Conservation (phyloP, 2,329 filamentous ascomycete species). For the Ceratocystis huliohia region DNA sequence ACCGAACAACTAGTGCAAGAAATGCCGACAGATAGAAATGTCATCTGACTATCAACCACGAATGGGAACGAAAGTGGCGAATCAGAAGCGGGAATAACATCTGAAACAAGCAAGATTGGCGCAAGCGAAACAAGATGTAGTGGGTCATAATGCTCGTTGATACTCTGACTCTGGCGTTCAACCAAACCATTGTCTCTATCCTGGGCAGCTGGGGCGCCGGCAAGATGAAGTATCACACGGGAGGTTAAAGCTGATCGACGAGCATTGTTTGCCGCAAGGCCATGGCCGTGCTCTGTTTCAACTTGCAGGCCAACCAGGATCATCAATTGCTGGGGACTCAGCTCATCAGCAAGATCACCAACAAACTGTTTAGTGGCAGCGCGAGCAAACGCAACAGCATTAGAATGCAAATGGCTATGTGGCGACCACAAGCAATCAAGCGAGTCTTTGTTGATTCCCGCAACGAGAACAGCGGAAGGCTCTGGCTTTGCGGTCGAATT, state of each 20-base stretch:
- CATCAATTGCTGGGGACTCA: slow-evolving; percentile 16
- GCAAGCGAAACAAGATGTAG: slow-evolving; percentile 14
- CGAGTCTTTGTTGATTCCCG: slow-evolving; percentile 21
- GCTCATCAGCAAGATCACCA: slow-evolving; percentile 16
- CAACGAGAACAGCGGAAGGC: not conserved
- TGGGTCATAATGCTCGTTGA: slow-evolving; percentile 13
- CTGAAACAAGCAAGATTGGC: slow-evolving; percentile 15
- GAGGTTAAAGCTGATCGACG: not conserved
- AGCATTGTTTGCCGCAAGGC: not conserved
- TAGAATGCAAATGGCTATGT: slow-evolving; percentile 13
- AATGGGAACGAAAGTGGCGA: slow-evolving; percentile 14
- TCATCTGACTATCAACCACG: slow-evolving; percentile 19
- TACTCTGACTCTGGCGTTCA: not conserved
- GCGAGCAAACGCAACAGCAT: slow-evolving; percentile 15
- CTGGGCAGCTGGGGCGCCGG: not conserved
- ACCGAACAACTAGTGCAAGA: slow-evolving; percentile 19
- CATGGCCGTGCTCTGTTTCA: not conserved
- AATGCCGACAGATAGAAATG: slow-evolving; percentile 16
- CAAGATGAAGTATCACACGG: not conserved
- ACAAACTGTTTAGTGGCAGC: slow-evolving; percentile 18
- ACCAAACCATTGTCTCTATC: not conserved
- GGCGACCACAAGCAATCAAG: slow-evolving; percentile 21
- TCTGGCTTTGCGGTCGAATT: not conserved
- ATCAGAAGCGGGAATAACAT: not conserved
- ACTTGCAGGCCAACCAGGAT: slow-evolving; percentile 17